phyloP scores from a whole-genome alignment of 1,284 basidiomycete species.

The Fomitopsis schrenkii region DNA sequence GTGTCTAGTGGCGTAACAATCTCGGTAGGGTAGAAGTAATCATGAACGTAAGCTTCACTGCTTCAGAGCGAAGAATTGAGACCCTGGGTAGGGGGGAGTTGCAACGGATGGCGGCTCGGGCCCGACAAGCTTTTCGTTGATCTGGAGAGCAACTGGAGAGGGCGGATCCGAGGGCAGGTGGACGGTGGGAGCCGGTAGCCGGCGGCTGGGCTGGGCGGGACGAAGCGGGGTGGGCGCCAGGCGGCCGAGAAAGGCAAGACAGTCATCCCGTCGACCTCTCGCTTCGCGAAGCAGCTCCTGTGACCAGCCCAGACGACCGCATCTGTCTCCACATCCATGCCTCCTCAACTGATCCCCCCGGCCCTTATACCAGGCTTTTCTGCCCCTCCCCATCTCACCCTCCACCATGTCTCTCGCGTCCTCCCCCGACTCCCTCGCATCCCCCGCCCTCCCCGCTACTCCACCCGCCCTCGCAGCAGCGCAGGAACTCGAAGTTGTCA shows the following conservation, averaged over 20 bases:
- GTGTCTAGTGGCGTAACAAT: no score
- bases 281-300: not conserved
- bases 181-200: not conserved
- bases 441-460: slow-evolving; percentile 12
- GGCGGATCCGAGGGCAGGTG: not conserved
- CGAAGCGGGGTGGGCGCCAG: not conserved
- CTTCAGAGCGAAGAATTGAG: not conserved
- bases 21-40: no score
- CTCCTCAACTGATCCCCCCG: not conserved
- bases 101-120: not conserved
- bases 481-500: not conserved
- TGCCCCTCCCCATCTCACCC: not conserved
- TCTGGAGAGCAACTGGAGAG: not conserved
- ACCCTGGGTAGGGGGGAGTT: not conserved
- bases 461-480: not conserved
- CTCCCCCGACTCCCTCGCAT: slow-evolving; percentile 2
- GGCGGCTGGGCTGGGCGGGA: not conserved
- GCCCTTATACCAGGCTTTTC: not conserved
- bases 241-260: not conserved
- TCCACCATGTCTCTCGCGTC: slow-evolving; percentile 5
- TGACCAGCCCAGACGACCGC: not conserved
- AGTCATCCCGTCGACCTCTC: not conserved
- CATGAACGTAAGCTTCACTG: no score
- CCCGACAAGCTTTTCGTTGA: not conserved
- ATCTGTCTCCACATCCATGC: not conserved